These are phyloP conservation scores for Cerrena zonata DNA, from an alignment of 1,284 basidiomycete species.

Conservation along the genomic window DNA sequence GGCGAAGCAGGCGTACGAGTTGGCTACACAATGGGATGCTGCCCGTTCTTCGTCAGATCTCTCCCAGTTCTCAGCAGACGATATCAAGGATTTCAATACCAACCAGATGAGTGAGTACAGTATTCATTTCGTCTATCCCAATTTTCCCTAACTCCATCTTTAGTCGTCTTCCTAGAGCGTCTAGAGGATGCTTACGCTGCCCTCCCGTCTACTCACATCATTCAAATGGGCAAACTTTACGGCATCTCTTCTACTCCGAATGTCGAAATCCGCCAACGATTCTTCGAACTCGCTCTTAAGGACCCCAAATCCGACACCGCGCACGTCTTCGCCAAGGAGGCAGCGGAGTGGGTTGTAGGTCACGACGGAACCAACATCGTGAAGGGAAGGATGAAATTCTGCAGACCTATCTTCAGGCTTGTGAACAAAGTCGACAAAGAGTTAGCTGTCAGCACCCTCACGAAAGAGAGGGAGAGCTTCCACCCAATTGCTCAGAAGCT, in stretches of 20 bases:
- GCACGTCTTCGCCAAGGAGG: conserved; percentile 41
- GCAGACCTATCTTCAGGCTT: conserved; percentile 58
- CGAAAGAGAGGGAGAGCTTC: conserved; percentile 50
- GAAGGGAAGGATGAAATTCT: conserved; percentile 81
- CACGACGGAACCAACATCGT: conserved; percentile 51
- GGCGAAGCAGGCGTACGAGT: conserved; percentile 61
- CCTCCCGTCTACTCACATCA: conserved; percentile 51
- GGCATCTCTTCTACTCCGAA: conserved; percentile 48
- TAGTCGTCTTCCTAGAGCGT: conserved; percentile 73
- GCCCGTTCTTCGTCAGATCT: conserved; percentile 48
- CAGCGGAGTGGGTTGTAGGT: conserved; percentile 67
- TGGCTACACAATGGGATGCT: conserved; percentile 76
- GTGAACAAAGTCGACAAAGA: conserved; percentile 52
- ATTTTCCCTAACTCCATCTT: not conserved
- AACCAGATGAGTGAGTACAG: conserved; percentile 60
- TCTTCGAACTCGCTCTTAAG: conserved; percentile 59
- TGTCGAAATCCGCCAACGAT: conserved; percentile 69
- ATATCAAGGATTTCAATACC: conserved; percentile 56
- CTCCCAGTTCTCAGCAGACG: conserved; percentile 45
- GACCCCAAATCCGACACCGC: conserved; percentile 47
- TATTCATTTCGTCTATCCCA: too few relatives aligned
- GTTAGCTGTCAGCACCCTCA: conserved; percentile 59
- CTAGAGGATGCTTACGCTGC: conserved; percentile 47
- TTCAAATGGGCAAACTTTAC: conserved; percentile 54
- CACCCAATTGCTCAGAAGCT: conserved; percentile 72